Percentiles rank a stretch among this genome's conserved stretches.
These are phyloP conservation scores for Urtica urens DNA, from an alignment of 306 rosid species.

Conservation along the genomic window DNA sequence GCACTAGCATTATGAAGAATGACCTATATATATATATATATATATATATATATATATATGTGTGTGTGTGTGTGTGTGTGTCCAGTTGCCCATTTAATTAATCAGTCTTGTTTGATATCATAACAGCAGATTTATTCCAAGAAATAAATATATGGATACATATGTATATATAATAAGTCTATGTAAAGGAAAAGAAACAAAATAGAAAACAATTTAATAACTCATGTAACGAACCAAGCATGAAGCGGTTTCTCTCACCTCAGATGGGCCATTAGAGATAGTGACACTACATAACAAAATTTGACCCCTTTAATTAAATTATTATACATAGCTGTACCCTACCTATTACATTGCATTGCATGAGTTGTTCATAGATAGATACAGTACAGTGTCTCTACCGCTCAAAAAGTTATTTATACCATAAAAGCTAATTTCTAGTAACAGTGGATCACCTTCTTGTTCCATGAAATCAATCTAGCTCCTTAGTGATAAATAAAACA, in stretches of 20 bases:
- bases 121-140: no score
- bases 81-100: no score
- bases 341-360: slow-evolving; percentile 17
- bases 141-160: no score
- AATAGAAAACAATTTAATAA: background rate
- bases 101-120: no score
- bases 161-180: no score
- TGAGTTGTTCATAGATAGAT: slow-evolving; percentile 17
- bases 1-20: no score
- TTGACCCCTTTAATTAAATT: slow-evolving; percentile 36
- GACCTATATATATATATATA: no score
- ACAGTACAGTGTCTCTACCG: slow-evolving; percentile 13
- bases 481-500: background rate
- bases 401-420: background rate
- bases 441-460: no score
- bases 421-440: background rate
- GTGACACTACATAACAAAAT: slow-evolving; percentile 42
- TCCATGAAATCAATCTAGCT: background rate
- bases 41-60: no score
- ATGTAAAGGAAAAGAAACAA: background rate
- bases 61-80: no score
- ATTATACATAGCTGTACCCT: slow-evolving; percentile 34
- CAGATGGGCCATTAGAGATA: slow-evolving; percentile 36
- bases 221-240: slow-evolving; percentile 3
- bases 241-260: slow-evolving; percentile 16